Percentiles rank a stretch among this genome's conserved stretches.
These are phyloP conservation scores for Scleroderma citrinum DNA, from an alignment of 768 basidiomycete genomes.

Conservation along the genomic window DNA sequence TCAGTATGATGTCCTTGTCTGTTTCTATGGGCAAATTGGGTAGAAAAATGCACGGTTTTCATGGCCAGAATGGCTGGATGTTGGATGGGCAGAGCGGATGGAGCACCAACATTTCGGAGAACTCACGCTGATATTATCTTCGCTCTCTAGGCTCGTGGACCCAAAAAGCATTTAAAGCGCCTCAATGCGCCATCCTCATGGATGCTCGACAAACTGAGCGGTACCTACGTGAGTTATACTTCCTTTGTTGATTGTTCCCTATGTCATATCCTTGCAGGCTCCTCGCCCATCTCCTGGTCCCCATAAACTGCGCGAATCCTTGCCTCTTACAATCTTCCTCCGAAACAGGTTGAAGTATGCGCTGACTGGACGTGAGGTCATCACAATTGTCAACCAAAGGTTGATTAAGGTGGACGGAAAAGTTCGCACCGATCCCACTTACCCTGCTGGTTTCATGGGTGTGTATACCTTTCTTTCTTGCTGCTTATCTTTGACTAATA, in stretches of 20 bases:
- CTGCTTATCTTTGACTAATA: background rate
- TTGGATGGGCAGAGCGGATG: slow-evolving; percentile 15
- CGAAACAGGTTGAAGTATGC: slow-evolving; percentile 99
- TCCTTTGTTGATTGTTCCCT: too few relatives aligned
- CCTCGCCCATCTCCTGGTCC: slow-evolving; percentile 97
- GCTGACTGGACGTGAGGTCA: slow-evolving; percentile 93
- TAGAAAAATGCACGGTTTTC: background rate
- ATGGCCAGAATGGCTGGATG: slow-evolving; percentile 24
- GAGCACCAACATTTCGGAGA: background rate
- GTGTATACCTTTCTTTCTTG: slow-evolving; percentile 17
- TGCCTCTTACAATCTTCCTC: slow-evolving; percentile 95
- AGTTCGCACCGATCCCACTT: slow-evolving; percentile 96
- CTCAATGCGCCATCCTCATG: slow-evolving; percentile 96
- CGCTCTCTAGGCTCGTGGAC: slow-evolving; percentile 79
- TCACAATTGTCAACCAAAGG: slow-evolving; percentile 90
- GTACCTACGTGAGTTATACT: slow-evolving; percentile 70
- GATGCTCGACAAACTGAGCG: slow-evolving; percentile 99
- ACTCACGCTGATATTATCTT: slow-evolving; percentile 7
- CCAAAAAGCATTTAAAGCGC: slow-evolving; percentile 98
- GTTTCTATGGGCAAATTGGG: background rate
- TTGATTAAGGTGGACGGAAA: slow-evolving; percentile 98
- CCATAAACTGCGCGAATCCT: slow-evolving; percentile 97
- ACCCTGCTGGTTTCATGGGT: slow-evolving; percentile 98
- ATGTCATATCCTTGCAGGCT: slow-evolving; percentile 45
- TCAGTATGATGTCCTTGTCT: slow-evolving; percentile 17